Evolutionary conservation across 2,329 filamentous ascomycete species (phyloP).

Genomic region (Calonectria pseudoturangicola): DNA sequence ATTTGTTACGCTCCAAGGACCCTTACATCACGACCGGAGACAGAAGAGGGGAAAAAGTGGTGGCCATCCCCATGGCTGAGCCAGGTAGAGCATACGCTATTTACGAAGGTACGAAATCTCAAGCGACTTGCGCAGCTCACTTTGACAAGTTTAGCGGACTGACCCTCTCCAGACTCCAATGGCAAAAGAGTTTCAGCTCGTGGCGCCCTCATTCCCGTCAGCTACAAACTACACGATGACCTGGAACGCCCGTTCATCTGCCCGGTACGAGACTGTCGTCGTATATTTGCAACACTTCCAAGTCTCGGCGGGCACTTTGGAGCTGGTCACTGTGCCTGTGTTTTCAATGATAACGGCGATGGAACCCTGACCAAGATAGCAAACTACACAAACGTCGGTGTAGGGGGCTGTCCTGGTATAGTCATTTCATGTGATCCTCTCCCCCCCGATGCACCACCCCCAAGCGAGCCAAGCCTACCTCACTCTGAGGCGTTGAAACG

Average conservation of each 20-base stretch:
- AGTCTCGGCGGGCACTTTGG: constrained; percentile 54
- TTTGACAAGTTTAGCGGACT: constrained; percentile 4
- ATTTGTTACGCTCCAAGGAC: not conserved
- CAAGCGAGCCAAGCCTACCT: constrained; percentile 43
- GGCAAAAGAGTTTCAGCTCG: constrained; percentile 37
- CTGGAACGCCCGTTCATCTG: constrained; percentile 57
- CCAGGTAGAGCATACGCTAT: constrained; percentile 41
- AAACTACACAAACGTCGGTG: constrained; percentile 48
- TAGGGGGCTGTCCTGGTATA: constrained; percentile 53
- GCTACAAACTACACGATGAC: constrained; percentile 55
- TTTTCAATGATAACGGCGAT: constrained; percentile 64
- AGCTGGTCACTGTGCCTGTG: constrained; percentile 51
- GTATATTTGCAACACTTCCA: constrained; percentile 50
- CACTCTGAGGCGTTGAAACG: constrained; percentile 35
- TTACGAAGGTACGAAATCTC: constrained; percentile 42
- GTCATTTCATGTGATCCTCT: constrained; percentile 55
- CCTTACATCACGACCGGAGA: constrained; percentile 15
- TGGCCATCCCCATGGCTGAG: constrained; percentile 46
- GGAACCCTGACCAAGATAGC: constrained; percentile 61
- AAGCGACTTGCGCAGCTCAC: not conserved
- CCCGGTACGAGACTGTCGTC: constrained; percentile 61
- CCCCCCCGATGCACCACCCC: constrained; percentile 48
- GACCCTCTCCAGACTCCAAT: constrained; percentile 40
- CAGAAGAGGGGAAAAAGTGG: constrained; percentile 30
- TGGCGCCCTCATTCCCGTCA: constrained; percentile 59